Base-by-base conservation (phyloP, 2,329 filamentous ascomycete species). In the Cladosporium sp. region DNA sequence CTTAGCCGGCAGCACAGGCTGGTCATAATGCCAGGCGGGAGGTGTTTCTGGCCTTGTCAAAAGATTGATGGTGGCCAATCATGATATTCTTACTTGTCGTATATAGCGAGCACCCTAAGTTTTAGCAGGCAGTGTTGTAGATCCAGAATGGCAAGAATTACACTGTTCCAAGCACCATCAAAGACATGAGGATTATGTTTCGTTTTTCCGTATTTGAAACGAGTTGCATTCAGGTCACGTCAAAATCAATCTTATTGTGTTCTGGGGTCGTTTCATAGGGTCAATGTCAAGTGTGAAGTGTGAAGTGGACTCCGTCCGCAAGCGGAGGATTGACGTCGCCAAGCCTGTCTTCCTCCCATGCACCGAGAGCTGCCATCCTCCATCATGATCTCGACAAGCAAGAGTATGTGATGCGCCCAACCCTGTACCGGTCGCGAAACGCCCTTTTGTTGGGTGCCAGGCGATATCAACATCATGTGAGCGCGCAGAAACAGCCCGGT, bases 331-430 rank as follows among this genome's bases (percentile, higher is more conserved):
- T n/a, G n/a, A n/a, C n/a, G n/a, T n/a, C n/a, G n/a, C n/a, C n/a
- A n/a, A n/a, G n/a, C n/a, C n/a, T n/a, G n/a, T n/a, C n/a, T n/a
- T n/a, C n/a, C n/a, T n/a, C 22, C 22, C 4, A 17, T 7, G 32
- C 32, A n/a, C 13, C 11, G n/a, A 8, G 32, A n/a, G 15, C 32
- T 17, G 15, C 32, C 11, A 4, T 36, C 32, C 15, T 36, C 7
- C 32, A 36, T 36, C n/a, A 8, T 4, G 3, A 15, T n/a, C 11
- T 4, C 13, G 15, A n/a, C 19, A 18, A 41, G 30, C 45, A 48
- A 48, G 38, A 48, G 13, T 17, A 48, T 48, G 45, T 48, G 37
- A 48, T 48, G 45, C 45, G 45, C 45, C 45, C 27, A 41, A 48
- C 17, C 27, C 27, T 48, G 27, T 17, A 48, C 24, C 39, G 19